Evolutionary conservation across 2,329 filamentous ascomycete genomes (phyloP).

Genomic region (Xylariaceae sp.): DNA sequence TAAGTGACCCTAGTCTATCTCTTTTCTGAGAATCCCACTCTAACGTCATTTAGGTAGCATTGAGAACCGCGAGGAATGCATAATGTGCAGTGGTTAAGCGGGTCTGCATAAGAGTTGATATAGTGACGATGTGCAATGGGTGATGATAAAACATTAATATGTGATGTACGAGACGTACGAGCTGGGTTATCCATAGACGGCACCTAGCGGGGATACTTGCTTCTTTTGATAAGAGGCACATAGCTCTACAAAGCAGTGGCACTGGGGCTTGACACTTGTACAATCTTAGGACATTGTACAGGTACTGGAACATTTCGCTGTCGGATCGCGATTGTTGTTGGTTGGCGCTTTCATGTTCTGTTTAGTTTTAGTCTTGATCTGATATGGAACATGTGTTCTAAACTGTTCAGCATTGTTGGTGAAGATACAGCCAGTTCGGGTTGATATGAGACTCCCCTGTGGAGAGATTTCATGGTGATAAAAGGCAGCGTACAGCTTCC

Average conservation of each 20-base stretch:
- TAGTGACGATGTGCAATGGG: conserved; percentile 34
- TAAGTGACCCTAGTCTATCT: conserved; percentile 53
- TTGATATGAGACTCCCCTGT: too few relatives aligned
- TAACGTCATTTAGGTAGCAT: conserved; percentile 74
- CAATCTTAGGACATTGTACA: conserved; percentile 4
- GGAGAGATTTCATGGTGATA: too few relatives aligned
- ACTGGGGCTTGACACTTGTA: background rate
- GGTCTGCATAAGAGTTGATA: conserved; percentile 5
- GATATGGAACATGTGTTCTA: background rate
- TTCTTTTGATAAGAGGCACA: background rate
- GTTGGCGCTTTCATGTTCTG: conserved; percentile 15
- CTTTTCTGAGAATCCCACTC: conserved; percentile 8
- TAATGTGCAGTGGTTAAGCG: conserved; percentile 93
- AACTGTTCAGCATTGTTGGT: background rate
- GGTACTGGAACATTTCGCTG: background rate
- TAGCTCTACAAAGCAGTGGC: background rate
- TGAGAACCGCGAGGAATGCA: conserved; percentile 91
- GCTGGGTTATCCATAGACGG: background rate
- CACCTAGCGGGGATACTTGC: background rate
- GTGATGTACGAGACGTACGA: conserved; percentile 16
- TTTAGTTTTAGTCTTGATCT: background rate
- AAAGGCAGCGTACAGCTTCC: too few relatives aligned
- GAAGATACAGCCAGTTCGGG: too few relatives aligned
- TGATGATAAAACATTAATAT: conserved; percentile 31
- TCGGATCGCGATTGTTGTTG: background rate